phyloP scores from a whole-genome alignment of 2,329 filamentous ascomycete genomes.

The Talaromyces pinophilus region DNA sequence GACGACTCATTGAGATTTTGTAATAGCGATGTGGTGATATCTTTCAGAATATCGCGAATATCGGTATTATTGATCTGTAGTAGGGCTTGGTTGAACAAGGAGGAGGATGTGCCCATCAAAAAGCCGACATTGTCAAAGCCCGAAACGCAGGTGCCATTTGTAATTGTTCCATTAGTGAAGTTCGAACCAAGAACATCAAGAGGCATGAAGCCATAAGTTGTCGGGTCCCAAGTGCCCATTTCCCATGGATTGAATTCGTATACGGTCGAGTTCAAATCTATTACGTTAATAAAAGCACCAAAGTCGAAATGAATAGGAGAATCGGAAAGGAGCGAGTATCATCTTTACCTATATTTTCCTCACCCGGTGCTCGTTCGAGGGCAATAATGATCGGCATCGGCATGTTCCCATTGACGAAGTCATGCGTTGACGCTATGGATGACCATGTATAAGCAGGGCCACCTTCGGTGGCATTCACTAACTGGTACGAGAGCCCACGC shows the following conservation, averaged over 20 bases:
- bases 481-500: constrained; percentile 77
- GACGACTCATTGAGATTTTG: constrained; percentile 57
- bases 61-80: constrained; percentile 62
- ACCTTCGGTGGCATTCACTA: constrained; percentile 73
- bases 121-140: constrained; percentile 83
- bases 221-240: constrained; percentile 74
- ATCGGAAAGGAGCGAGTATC: no score
- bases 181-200: constrained; percentile 71
- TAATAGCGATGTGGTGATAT: constrained; percentile 57
- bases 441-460: constrained; percentile 82
- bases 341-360: constrained; percentile 57
- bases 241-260: constrained; percentile 80
- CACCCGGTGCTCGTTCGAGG: constrained; percentile 65
- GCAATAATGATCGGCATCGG: constrained; percentile 75
- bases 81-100: constrained; percentile 79
- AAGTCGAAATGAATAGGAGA: no score
- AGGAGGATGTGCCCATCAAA: constrained; percentile 81
- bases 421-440: constrained; percentile 65
- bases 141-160: constrained; percentile 62
- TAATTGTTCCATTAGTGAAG: constrained; percentile 64
- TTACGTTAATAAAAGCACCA: neutral
- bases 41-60: constrained; percentile 53
- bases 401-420: constrained; percentile 63
- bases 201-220: constrained; percentile 69
- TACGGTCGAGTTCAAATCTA: constrained; percentile 64